phyloP scores from a whole-genome alignment of 2,329 filamentous ascomycete species.

The Penicillium sp. region DNA sequence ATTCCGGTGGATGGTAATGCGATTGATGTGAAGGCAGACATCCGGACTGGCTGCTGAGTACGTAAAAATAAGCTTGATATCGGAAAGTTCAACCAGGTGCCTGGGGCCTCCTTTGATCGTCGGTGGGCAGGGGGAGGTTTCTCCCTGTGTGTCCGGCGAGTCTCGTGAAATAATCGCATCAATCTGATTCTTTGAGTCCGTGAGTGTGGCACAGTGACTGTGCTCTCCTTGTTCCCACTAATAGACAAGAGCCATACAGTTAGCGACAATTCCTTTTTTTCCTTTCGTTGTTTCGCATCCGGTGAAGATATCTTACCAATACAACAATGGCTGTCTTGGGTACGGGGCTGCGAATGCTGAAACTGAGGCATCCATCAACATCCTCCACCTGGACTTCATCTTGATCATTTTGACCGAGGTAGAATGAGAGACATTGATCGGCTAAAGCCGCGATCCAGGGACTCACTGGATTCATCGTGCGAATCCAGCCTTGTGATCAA shows the following conservation, averaged over 20 bases:
- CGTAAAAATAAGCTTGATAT: constrained; percentile 39
- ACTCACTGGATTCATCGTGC: constrained; percentile 25
- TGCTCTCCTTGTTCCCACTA: constrained; percentile 31
- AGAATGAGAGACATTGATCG: constrained; percentile 25
- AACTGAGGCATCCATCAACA: constrained; percentile 38
- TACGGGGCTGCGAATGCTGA: constrained; percentile 19
- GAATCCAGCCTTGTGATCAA: constrained; percentile 11
- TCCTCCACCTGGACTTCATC: constrained; percentile 27
- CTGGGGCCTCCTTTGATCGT: constrained; percentile 27
- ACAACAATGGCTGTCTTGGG: constrained; percentile 27
- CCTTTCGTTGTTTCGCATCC: background rate
- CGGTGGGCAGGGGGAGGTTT: constrained; percentile 16
- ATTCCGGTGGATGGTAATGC: constrained; percentile 28
- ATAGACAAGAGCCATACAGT: background rate
- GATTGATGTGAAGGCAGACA: constrained; percentile 27
- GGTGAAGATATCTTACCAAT: background rate
- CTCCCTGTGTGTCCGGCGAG: constrained; percentile 26
- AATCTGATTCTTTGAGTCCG: constrained; percentile 38
- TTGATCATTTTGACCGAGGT: constrained; percentile 14
- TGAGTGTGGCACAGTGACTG: constrained; percentile 29
- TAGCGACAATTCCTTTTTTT: background rate
- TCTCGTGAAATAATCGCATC: constrained; percentile 32
- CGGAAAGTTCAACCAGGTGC: constrained; percentile 31
- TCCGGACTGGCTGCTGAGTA: constrained; percentile 26
- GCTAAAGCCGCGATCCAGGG: constrained; percentile 30